Evolutionary conservation across 1,284 basidiomycete species (phyloP).

Genomic region (Vanrija sp.): DNA sequence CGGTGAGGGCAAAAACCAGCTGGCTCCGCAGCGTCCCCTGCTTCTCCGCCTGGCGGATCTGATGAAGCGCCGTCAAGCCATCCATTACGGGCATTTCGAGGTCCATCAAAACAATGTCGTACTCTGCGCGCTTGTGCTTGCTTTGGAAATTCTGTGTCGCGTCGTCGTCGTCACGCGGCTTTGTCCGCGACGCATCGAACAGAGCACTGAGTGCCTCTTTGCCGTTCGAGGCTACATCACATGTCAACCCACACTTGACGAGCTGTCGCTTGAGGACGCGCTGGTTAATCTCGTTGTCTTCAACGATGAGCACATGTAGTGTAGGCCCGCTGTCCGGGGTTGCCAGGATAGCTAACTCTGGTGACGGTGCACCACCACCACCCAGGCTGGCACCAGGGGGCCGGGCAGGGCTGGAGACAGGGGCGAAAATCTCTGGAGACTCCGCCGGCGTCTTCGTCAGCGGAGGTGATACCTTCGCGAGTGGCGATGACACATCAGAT

Average conservation of each 20-base stretch:
- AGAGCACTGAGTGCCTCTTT: constrained; percentile 42
- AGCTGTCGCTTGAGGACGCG: constrained; percentile 45
- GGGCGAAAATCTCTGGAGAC: not conserved
- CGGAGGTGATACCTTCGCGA: not conserved
- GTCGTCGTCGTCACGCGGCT: not conserved
- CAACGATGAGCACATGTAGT: constrained; percentile 22
- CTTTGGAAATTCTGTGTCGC: too few relatives aligned
- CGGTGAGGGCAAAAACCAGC: constrained; percentile 27
- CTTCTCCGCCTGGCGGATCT: constrained; percentile 36
- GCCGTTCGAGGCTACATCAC: constrained; percentile 41
- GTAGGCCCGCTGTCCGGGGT: not conserved
- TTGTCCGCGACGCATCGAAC: constrained; percentile 1
- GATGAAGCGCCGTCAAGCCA: constrained; percentile 40
- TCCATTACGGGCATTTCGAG: constrained; percentile 45
- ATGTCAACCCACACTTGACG: constrained; percentile 29
- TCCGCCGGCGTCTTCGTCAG: not conserved
- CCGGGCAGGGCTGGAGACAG: too few relatives aligned
- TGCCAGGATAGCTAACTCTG: not conserved
- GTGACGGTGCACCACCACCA: too few relatives aligned
- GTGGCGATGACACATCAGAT: not conserved
- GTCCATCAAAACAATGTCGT: constrained; percentile 29
- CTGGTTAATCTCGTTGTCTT: constrained; percentile 49
- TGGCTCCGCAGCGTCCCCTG: constrained; percentile 22
- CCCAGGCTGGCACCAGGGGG: too few relatives aligned
- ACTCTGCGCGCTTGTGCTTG: not conserved